Percentiles rank a stretch among this genome's conserved stretches.
These are phyloP conservation scores for Hymenoscyphus fraxineus DNA, from an alignment of 2,329 filamentous ascomycete genomes.

Conservation along the genomic window DNA sequence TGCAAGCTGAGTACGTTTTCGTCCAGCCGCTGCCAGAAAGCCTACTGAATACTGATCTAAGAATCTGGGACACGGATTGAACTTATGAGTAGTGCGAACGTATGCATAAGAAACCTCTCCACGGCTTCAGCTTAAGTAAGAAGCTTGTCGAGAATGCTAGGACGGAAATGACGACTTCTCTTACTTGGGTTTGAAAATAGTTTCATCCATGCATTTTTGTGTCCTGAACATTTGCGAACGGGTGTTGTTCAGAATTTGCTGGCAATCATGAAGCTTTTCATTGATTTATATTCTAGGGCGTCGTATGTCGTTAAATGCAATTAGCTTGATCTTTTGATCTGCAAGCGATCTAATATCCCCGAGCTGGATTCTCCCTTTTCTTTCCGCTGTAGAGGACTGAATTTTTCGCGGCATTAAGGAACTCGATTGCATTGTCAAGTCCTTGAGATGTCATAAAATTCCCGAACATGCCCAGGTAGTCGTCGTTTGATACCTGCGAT, in stretches of 20 bases:
- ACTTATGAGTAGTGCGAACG: background rate
- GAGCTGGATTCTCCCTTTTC: background rate
- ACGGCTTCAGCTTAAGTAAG: background rate
- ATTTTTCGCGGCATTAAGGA: background rate
- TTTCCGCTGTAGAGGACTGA: background rate
- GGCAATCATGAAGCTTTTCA: background rate
- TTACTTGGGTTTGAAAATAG: background rate
- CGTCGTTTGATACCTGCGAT: background rate
- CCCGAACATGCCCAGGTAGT: background rate
- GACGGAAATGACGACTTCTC: background rate
- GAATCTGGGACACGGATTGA: background rate
- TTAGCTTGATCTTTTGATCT: background rate
- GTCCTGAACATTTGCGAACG: background rate
- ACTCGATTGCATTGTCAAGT: background rate
- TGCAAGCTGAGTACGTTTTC: background rate
- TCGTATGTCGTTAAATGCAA: background rate
- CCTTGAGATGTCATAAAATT: background rate
- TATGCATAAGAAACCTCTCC: background rate
- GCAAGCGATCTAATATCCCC: background rate
- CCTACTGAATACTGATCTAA: background rate
- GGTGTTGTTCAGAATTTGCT: background rate
- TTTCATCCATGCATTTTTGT: background rate
- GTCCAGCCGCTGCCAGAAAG: background rate
- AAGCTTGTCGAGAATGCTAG: background rate
- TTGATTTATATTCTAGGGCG: background rate